Percentiles rank a stretch among this genome's conserved stretches.
These are phyloP conservation scores for Apiospora phragmitis DNA, from an alignment of 2,329 filamentous ascomycete genomes.

Conservation along the genomic window DNA sequence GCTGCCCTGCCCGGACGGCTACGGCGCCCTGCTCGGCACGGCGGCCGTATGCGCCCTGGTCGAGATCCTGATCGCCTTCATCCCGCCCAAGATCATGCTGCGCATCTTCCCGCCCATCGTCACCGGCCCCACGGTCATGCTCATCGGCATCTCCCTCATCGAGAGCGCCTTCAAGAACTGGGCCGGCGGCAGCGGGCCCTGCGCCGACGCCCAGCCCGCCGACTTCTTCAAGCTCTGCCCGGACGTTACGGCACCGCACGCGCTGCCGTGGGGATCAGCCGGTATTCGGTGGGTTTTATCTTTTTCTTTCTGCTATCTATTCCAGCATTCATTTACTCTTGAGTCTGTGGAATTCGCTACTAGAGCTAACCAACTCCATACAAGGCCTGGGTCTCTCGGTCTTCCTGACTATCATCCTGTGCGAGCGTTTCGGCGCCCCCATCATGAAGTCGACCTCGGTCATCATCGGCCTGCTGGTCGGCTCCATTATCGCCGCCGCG, in stretches of 20 bases:
- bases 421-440: conserved; percentile 78
- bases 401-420: conserved; percentile 76
- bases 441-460: conserved; percentile 84
- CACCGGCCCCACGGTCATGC: conserved; percentile 69
- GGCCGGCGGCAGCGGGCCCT: conserved; percentile 71
- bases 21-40: conserved; percentile 75
- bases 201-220: conserved; percentile 47
- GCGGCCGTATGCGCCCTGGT: conserved; percentile 64
- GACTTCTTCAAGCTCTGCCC: conserved; percentile 67
- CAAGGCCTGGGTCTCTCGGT: conserved; percentile 71
- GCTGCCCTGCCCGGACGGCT: conserved; percentile 74
- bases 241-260: conserved; percentile 65
- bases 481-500: conserved; percentile 77
- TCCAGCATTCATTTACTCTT: neutral
- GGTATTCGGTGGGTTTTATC: conserved; percentile 58
- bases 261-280: conserved; percentile 75
- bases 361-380: neutral
- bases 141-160: conserved; percentile 75
- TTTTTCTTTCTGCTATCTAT: neutral
- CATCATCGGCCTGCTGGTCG: conserved; percentile 71
- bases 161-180: conserved; percentile 73
- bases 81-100: conserved; percentile 67
- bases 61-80: conserved; percentile 74
- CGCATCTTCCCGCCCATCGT: conserved; percentile 79
- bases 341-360: neutral